Percentiles rank a stretch among this genome's conserved stretches.
Evolutionary conservation across 2,329 filamentous ascomycete species (phyloP).

Genomic region (Calonectria hongkongensis): DNA sequence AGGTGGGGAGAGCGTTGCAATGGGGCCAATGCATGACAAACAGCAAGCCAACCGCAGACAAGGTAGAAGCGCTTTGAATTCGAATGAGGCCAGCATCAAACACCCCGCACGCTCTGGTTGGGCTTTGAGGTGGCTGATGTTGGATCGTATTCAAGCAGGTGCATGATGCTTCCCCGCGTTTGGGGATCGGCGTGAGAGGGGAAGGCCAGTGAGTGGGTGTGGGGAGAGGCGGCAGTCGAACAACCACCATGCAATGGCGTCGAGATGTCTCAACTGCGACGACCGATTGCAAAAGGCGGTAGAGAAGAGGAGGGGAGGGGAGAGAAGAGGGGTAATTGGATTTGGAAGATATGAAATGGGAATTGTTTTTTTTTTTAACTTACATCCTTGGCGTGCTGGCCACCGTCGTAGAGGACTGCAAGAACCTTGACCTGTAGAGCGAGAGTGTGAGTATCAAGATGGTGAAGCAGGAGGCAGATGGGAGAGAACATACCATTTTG

Average conservation of each 20-base stretch:
- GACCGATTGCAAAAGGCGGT: constrained; percentile 37
- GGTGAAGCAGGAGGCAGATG: not conserved
- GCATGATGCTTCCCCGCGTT: constrained; percentile 54
- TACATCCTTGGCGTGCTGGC: constrained; percentile 91
- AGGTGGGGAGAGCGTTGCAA: constrained; percentile 33
- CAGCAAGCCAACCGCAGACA: constrained; percentile 26
- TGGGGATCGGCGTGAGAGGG: constrained; percentile 50
- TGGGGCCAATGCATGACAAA: constrained; percentile 16
- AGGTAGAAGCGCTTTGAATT: not conserved
- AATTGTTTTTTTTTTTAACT: constrained; percentile 52
- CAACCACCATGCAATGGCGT: constrained; percentile 33
- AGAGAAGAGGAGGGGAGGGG: constrained; percentile 25
- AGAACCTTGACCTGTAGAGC: constrained; percentile 90
- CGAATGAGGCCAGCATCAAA: constrained; percentile 17
- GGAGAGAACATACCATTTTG: constrained; percentile 54
- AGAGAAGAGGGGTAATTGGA: constrained; percentile 20
- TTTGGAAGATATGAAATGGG: constrained; percentile 9
- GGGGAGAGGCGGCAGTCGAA: constrained; percentile 29
- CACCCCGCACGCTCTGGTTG: constrained; percentile 47
- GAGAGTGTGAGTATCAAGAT: constrained; percentile 46
- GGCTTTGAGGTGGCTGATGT: constrained; percentile 50
- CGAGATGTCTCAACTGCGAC: constrained; percentile 27
- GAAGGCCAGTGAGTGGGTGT: constrained; percentile 42
- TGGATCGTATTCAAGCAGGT: constrained; percentile 41
- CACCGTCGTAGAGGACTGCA: constrained; percentile 93